These are phyloP conservation scores for Aspergillus candidus DNA, from an alignment of 2,329 filamentous ascomycete genomes.

Conservation along the genomic window DNA sequence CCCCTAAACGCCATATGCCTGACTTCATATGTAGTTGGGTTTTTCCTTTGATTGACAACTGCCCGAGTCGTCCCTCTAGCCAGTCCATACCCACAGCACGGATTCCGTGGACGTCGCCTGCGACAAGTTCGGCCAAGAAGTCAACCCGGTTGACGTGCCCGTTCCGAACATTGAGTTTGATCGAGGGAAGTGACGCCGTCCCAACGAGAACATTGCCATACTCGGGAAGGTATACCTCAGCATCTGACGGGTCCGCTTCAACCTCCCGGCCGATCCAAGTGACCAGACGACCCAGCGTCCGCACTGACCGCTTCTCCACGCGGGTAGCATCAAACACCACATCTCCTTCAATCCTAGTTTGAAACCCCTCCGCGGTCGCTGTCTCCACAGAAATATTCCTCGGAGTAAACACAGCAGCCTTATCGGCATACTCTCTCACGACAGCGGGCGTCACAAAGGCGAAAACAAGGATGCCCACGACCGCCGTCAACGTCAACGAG, in stretches of 20 bases:
- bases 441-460: conserved; percentile 76
- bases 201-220: conserved; percentile 74
- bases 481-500: conserved; percentile 53
- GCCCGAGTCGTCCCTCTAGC: conserved; percentile 69
- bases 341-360: conserved; percentile 72
- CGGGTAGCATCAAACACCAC: conserved; percentile 73
- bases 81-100: conserved; percentile 80
- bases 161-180: conserved; percentile 71
- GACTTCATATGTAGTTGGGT: conserved; percentile 69
- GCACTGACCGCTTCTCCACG: conserved; percentile 64
- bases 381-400: conserved; percentile 79
- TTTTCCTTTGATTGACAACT: conserved; percentile 66
- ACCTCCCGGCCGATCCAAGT: conserved; percentile 76
- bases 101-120: conserved; percentile 71
- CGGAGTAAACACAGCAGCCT: conserved; percentile 75
- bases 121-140: conserved; percentile 67
- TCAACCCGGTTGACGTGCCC: conserved; percentile 72
- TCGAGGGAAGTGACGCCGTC: conserved; percentile 65
- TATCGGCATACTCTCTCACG: conserved; percentile 78
- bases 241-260: conserved; percentile 64
- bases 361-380: conserved; percentile 71
- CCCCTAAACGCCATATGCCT: conserved; percentile 72
- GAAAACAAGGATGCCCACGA: conserved; percentile 65
- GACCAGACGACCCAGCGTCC: conserved; percentile 67
- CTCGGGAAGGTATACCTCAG: conserved; percentile 75